Conservation (phyloP, 2,329 filamentous ascomycete genomes). For the Fusarium anguioides region DNA sequence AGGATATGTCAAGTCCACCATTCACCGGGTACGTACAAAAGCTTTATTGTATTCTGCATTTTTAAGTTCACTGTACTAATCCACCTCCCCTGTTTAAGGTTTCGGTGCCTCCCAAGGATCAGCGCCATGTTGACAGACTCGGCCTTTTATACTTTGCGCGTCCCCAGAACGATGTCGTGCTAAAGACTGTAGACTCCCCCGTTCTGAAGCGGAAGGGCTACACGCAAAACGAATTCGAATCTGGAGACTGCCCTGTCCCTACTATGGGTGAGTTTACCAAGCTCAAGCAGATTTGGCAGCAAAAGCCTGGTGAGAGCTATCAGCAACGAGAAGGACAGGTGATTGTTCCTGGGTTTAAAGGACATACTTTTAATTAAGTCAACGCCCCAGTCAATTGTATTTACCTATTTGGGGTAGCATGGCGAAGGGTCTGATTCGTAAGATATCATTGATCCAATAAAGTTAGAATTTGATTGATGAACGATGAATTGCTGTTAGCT, state of each 20-base stretch:
- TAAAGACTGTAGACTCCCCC: constrained; percentile 54
- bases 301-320: too few relatives aligned
- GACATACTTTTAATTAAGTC: too few relatives aligned
- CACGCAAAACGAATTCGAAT: constrained; percentile 54
- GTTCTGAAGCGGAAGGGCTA: constrained; percentile 50
- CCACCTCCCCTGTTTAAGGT: constrained; percentile 37
- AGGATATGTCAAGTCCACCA: constrained; percentile 57
- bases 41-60: too few relatives aligned
- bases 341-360: too few relatives aligned
- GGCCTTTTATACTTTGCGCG: constrained; percentile 64
- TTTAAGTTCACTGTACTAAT: too few relatives aligned
- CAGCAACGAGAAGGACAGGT: too few relatives aligned
- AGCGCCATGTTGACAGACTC: constrained; percentile 58
- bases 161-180: constrained; percentile 52
- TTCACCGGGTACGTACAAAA: constrained; percentile 49
- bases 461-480: too few relatives aligned
- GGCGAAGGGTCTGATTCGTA: too few relatives aligned
- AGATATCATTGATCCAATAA: too few relatives aligned
- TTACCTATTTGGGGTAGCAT: too few relatives aligned
- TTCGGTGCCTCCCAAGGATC: constrained; percentile 54
- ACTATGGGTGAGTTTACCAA: constrained; percentile 54
- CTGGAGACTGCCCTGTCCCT: constrained; percentile 46
- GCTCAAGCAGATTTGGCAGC: constrained; percentile 53
- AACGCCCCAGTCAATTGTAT: too few relatives aligned
- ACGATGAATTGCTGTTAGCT: too few relatives aligned